phyloP scores from a whole-genome alignment of 306 rosid genomes.

The Casuarina equisetifolia region DNA sequence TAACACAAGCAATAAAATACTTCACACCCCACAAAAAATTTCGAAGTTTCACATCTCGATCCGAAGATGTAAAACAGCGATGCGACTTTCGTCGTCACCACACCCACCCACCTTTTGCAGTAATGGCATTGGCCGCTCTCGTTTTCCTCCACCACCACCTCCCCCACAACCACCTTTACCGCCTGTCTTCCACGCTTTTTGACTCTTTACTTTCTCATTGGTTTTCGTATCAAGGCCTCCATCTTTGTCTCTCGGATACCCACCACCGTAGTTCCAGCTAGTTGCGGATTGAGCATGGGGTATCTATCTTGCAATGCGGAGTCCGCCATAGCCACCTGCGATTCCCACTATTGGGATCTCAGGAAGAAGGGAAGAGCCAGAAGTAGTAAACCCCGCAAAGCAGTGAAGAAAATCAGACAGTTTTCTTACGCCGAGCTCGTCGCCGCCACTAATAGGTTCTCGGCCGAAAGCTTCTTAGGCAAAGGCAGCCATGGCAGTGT shows the following conservation, averaged over 20 bases:
- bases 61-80: constrained; percentile 39
- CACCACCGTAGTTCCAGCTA: background rate
- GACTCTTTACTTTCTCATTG: background rate
- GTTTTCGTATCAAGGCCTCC: background rate
- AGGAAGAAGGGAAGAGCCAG: constrained; percentile 25
- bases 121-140: constrained; percentile 54
- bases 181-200: background rate
- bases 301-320: constrained; percentile 78
- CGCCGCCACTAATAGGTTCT: constrained; percentile 61
- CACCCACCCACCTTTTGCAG: constrained; percentile 20
- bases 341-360: constrained; percentile 52
- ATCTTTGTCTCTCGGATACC: background rate
- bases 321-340: constrained; percentile 73
- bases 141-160: constrained; percentile 8
- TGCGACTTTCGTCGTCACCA: constrained; percentile 37
- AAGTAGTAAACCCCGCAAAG: background rate
- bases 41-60: constrained; percentile 35
- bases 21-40: background rate
- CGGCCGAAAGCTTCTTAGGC: constrained; percentile 65
- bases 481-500: constrained; percentile 89
- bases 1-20: constrained; percentile 18
- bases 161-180: background rate
- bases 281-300: constrained; percentile 45
- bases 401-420: constrained; percentile 31
- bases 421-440: constrained; percentile 51